These are phyloP conservation scores for Hypoxylon perforatum DNA, from an alignment of 495 filamentous ascomycete species.

Conservation along the genomic window DNA sequence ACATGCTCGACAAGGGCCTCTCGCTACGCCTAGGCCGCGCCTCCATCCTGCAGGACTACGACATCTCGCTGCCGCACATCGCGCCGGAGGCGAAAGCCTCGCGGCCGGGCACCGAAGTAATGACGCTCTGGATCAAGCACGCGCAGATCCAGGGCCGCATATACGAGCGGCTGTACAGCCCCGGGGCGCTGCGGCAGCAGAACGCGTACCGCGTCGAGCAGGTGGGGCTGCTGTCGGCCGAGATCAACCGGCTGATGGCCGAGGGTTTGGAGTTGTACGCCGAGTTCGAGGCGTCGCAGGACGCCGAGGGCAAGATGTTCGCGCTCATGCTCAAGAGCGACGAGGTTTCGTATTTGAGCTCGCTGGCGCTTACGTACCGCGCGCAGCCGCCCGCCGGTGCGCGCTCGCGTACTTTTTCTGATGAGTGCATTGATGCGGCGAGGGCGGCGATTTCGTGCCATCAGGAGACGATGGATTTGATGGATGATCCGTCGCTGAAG, in stretches of 20 bases:
- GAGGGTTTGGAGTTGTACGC: conserved; percentile 40
- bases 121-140: conserved; percentile 62
- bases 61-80: conserved; percentile 65
- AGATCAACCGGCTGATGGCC: conserved; percentile 38
- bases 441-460: conserved; percentile 65
- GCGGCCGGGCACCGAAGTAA: conserved; percentile 50
- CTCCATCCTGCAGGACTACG: conserved; percentile 70
- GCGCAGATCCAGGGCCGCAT: conserved; percentile 66
- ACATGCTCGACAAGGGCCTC: conserved; percentile 69
- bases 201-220: conserved; percentile 56
- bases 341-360: conserved; percentile 63
- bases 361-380: conserved; percentile 70
- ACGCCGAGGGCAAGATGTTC: conserved; percentile 50
- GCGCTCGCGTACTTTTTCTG: conserved; percentile 60
- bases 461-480: conserved; percentile 62
- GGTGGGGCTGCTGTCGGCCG: conserved; percentile 42
- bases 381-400: conserved; percentile 63
- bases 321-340: conserved; percentile 64
- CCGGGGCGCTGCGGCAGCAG: conserved; percentile 63
- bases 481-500: conserved; percentile 57
- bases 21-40: conserved; percentile 73
- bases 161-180: conserved; percentile 71
- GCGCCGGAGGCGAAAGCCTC: conserved; percentile 47
- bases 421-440: conserved; percentile 70
- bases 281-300: conserved; percentile 26